Conservation (phyloP, 1,284 basidiomycete species). For the Vanrija pseudolonga region DNA sequence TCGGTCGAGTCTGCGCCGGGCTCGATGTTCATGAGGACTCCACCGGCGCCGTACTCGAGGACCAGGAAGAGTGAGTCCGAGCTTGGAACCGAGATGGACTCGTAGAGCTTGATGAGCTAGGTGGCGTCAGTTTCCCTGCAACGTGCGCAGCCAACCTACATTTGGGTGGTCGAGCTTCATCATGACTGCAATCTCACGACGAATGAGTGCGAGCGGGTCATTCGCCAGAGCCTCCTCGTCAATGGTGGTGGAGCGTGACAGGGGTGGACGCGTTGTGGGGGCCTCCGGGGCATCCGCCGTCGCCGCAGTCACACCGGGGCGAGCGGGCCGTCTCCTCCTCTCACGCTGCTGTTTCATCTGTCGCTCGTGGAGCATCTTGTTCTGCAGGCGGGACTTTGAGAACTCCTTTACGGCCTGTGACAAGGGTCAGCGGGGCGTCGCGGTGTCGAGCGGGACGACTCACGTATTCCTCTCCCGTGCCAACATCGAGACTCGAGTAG, state of each 20-base stretch:
- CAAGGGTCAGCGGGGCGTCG: not conserved
- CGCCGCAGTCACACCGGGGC: no score
- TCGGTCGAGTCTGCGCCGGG: slow-evolving; percentile 41
- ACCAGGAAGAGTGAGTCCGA: slow-evolving; percentile 56
- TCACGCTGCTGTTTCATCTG: slow-evolving; percentile 14
- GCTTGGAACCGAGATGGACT: slow-evolving; percentile 56
- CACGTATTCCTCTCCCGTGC: slow-evolving; percentile 47
- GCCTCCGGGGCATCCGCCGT: no score
- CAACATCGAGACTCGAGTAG: slow-evolving; percentile 45
- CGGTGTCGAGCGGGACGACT: slow-evolving; percentile 12
- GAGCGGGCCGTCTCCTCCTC: not conserved
- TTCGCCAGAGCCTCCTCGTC: slow-evolving; percentile 11
- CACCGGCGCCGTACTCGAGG: slow-evolving; percentile 53
- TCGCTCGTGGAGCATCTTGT: slow-evolving; percentile 36
- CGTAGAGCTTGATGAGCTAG: slow-evolving; percentile 55
- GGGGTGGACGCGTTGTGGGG: no score
- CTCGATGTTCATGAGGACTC: slow-evolving; percentile 53
- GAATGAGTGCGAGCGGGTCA: slow-evolving; percentile 47
- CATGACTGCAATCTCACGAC: slow-evolving; percentile 51
- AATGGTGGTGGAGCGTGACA: no score
- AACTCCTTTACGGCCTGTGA: slow-evolving; percentile 50
- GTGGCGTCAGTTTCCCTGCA: slow-evolving; percentile 8
- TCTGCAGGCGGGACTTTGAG: slow-evolving; percentile 46
- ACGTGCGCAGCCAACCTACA: slow-evolving; percentile 22
- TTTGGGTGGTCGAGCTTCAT: slow-evolving; percentile 52